A percentile compares a stretch with the other conserved stretches of the same genome.
Evolutionary conservation across 2,329 filamentous ascomycete genomes (phyloP).

Genomic region (Eurotiales sp.): DNA sequence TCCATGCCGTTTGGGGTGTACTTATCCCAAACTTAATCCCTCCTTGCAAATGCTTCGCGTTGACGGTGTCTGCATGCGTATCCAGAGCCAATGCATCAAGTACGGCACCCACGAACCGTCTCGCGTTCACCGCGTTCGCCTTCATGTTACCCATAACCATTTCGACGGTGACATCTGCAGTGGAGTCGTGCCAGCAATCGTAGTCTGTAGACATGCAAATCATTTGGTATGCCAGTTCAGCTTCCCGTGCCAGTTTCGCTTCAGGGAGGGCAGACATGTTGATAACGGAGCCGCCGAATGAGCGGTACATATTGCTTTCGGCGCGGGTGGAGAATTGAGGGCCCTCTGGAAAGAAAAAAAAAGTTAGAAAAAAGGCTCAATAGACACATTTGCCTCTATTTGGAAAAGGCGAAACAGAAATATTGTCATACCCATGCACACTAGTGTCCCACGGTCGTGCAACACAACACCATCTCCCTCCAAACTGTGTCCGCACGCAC

Average conservation of each 20-base stretch:
- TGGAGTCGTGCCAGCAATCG: conserved; percentile 88
- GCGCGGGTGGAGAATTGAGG: conserved; percentile 96
- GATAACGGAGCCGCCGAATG: conserved; percentile 91
- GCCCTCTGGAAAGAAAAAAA: conserved; percentile 62
- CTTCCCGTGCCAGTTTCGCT: conserved; percentile 92
- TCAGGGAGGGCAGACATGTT: conserved; percentile 98
- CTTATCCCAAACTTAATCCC: conserved; percentile 76
- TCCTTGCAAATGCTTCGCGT: conserved; percentile 77
- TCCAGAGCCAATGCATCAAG: conserved; percentile 78
- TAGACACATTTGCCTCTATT: too few species aligned
- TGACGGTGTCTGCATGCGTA: conserved; percentile 70
- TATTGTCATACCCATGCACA: conserved; percentile 78
- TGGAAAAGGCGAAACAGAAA: background rate
- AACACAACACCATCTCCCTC: conserved; percentile 79
- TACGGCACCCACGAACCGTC: conserved; percentile 77
- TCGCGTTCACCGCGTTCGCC: conserved; percentile 84
- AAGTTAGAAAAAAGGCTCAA: background rate
- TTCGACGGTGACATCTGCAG: conserved; percentile 80
- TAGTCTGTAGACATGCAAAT: conserved; percentile 99
- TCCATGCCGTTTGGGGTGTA: conserved; percentile 73
- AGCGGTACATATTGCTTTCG: conserved; percentile 91
- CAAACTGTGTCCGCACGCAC: conserved; percentile 70
- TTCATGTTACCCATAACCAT: conserved; percentile 98
- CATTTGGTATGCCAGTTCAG: conserved; percentile 95
- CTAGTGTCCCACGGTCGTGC: conserved; percentile 77